Evolutionary conservation across 768 basidiomycete genomes (phyloP), one percentile per base, ranked within the genome.

Genomic region (Xerocomus brunneocitrinus): DNA sequence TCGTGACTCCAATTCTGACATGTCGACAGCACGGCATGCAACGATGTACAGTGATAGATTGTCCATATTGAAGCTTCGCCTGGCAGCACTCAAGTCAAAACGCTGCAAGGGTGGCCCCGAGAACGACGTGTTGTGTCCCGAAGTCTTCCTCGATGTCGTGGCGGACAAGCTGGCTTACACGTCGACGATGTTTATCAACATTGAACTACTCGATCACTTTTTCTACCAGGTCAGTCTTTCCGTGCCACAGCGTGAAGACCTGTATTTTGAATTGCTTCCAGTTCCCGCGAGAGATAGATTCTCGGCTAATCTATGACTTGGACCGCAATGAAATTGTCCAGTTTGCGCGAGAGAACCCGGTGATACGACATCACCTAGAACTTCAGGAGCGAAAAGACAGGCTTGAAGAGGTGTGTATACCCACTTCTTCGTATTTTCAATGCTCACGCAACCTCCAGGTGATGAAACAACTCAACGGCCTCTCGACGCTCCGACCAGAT

Each of bases 281-380:
- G 90, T 98, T 99, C 76, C 95, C 97, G 56, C 85, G 95, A 31
- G 95, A 98, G 73, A 98, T 99, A 53, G 95, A 98, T 69, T 90
- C 91, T 22, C 81, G 94, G 25, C 72, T 99, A 47, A 78, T 95
- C 28, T 97, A 98, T 62, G 90, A 95, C 67, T 78, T 98, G n/a
- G 88, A 97, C 67, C 85, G 92, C 1, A 81, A 79, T 45, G 93
- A 98, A 68, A 93, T 98, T 39, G 73, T 87, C 31, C 83, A 85
- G 55, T 99, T 99, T 72, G 95, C 97, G 1, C 82, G 91, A 43
- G 95, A 99, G 78, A 98, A 99, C 67, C 97, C 95, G 0, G 72
- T 73, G n/a, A 83, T 99, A 52, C 76, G 86, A 56, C 77, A 77
- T 47, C 97, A 99, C 67, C 76, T 99, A 19, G 95, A 98, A 54